phyloP scores from a whole-genome alignment of 2,329 filamentous ascomycete genomes.

The Zasmidium cellare region DNA sequence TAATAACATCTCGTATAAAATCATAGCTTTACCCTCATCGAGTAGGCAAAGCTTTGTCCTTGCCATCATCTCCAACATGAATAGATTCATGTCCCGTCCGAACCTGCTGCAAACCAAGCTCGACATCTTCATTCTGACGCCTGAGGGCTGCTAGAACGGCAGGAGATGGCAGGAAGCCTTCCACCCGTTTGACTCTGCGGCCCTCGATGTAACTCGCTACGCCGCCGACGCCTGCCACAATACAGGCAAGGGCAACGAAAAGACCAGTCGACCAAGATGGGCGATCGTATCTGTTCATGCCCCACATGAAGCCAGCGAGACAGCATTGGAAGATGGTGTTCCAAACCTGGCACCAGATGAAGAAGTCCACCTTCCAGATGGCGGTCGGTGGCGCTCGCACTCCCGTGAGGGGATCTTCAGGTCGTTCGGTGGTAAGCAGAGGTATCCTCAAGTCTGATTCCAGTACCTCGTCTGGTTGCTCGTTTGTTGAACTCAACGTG shows the following conservation, averaged over 20 bases:
- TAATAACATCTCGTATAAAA: neutral
- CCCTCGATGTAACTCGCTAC: slow-evolving; percentile 71
- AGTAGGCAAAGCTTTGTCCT: neutral
- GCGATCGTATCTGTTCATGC: slow-evolving; percentile 55
- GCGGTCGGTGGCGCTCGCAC: slow-evolving; percentile 65
- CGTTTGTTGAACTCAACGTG: slow-evolving; percentile 45
- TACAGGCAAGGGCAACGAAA: slow-evolving; percentile 73
- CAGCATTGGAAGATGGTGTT: slow-evolving; percentile 77
- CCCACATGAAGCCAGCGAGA: slow-evolving; percentile 76
- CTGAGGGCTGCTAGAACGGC: slow-evolving; percentile 3
- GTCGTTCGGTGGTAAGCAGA: slow-evolving; percentile 62
- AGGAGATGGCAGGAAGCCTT: slow-evolving; percentile 57
- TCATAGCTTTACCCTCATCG: neutral
- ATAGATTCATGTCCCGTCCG: slow-evolving; percentile 2
- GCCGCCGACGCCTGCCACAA: slow-evolving; percentile 68
- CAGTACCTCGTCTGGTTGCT: neutral
- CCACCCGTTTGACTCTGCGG: slow-evolving; percentile 66
- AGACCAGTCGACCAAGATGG: slow-evolving; percentile 78
- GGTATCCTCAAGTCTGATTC: slow-evolving; percentile 56
- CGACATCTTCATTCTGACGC: neutral
- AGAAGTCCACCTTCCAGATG: slow-evolving; percentile 75
- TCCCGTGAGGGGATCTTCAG: slow-evolving; percentile 70
- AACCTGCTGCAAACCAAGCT: slow-evolving; percentile 7
- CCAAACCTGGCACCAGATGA: slow-evolving; percentile 74
- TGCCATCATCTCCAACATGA: neutral